phyloP scores from a whole-genome alignment of 495 filamentous ascomycete species.

The Recurvomyces mirabilis region DNA sequence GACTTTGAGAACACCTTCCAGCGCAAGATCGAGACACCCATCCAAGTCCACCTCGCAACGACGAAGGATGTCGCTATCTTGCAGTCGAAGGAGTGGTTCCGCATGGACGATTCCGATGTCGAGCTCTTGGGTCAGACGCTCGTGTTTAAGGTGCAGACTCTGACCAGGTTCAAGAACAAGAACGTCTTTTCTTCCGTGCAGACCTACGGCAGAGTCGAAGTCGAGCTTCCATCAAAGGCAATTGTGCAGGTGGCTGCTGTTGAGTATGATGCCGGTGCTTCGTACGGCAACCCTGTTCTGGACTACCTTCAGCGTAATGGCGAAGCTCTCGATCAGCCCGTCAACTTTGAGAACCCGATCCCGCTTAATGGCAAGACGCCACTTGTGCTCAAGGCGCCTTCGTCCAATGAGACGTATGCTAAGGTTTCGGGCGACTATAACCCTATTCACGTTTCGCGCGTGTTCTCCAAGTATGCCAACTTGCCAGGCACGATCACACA shows the following conservation, averaged over 20 bases:
- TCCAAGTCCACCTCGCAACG: slow-evolving; percentile 78
- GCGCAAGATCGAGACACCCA: slow-evolving; percentile 87
- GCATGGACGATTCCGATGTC: slow-evolving; percentile 63
- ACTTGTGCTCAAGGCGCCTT: slow-evolving; percentile 76
- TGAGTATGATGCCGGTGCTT: slow-evolving; percentile 78
- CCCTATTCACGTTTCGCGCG: slow-evolving; percentile 93
- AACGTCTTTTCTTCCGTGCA: slow-evolving; percentile 85
- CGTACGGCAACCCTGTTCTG: slow-evolving; percentile 90
- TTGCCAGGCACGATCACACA: slow-evolving; percentile 95
- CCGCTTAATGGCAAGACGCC: slow-evolving; percentile 87
- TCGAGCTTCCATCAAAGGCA: slow-evolving; percentile 96
- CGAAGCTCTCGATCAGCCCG: slow-evolving; percentile 85
- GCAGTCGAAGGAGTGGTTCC: slow-evolving; percentile 94
- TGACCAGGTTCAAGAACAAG: slow-evolving; percentile 90
- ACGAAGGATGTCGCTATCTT: slow-evolving; percentile 88
- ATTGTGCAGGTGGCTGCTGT: slow-evolving; percentile 92
- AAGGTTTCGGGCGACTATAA: slow-evolving; percentile 97
- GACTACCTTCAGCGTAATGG: slow-evolving; percentile 92
- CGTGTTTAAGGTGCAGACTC: slow-evolving; percentile 87
- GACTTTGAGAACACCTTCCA: slow-evolving; percentile 98
- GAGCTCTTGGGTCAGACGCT: slow-evolving; percentile 84
- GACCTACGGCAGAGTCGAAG: slow-evolving; percentile 81
- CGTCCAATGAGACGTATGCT: slow-evolving; percentile 95
- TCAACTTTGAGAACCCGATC: slow-evolving; percentile 95
- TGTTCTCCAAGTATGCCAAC: slow-evolving; percentile 90